Evolutionary conservation across 352 stramenopile genomes (phyloP), one percentile per base, ranked within the genome.

Genomic region (Pythium rhizo-oryzae): DNA sequence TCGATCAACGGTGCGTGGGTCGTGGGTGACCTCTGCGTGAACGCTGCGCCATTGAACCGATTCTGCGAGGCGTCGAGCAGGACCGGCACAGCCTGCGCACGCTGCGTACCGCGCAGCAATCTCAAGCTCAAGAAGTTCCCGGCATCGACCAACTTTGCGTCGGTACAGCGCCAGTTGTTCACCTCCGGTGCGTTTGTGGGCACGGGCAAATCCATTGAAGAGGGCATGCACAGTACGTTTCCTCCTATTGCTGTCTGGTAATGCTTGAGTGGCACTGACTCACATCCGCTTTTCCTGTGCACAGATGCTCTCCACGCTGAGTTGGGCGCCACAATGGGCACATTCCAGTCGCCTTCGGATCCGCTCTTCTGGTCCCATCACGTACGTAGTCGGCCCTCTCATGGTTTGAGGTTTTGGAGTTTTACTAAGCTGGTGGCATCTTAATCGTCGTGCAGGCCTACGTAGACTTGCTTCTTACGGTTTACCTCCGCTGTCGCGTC

Each of bases 351-450:
- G 4, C 81, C 83, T 0, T 43, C 70, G 2, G 82, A 89, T 56
- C 82, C 80, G 0, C 65, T 91, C 11, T 89, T 91, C 61, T 88
- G 75, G 59, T 70, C 74, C 2, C 80, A 89, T 25, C 80, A 91
- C 52, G 76, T 65, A 7, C 51, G 41, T 51, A 35, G 9, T 46
- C 44, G 19, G 8, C 58, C 47, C 16, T 28, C 23, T 39, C 19
- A 15, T 18, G 18, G 35, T 35, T 25, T 46, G 28, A 33, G 28
- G 28, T 33, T 33, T 44, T 53, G 1, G 6, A 7, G 24, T 52
- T 8, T 59, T 0, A 50, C 11, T 7, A 11, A 25, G 13, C 11
- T 43, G 37, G 11, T 18, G 4, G 9, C 37, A 12, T 18, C 9
- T 18, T 11, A 4, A 43, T 18, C 37, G 37, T 43, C 15, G 1